phyloP scores from a whole-genome alignment of 306 rosid species.

The Prunus campanulata region DNA sequence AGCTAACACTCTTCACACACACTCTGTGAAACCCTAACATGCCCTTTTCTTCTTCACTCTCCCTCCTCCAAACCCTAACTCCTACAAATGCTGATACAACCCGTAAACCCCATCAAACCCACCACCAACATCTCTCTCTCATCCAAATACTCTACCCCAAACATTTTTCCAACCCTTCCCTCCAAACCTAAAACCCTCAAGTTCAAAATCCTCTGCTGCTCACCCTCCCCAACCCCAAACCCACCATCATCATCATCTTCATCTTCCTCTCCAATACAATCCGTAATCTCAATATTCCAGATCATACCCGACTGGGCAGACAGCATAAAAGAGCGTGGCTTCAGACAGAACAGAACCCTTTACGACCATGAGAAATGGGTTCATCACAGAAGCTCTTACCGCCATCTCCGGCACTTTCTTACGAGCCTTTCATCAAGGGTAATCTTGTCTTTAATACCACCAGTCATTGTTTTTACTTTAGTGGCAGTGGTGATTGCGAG shows the following conservation, averaged over 20 bases:
- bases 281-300: slow-evolving; percentile 39
- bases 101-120: slow-evolving; percentile 36
- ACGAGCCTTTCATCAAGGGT: slow-evolving; percentile 81
- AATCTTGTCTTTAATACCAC: slow-evolving; percentile 67
- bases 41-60: slow-evolving; percentile 15
- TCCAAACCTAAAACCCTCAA: slow-evolving; percentile 25
- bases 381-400: slow-evolving; percentile 75
- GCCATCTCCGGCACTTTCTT: slow-evolving; percentile 74
- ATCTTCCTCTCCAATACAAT: slow-evolving; percentile 15
- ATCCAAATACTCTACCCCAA: slow-evolving; percentile 45
- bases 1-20: background rate
- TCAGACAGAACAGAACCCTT: slow-evolving; percentile 49
- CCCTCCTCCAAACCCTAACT: slow-evolving; percentile 19
- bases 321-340: slow-evolving; percentile 61
- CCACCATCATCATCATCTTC: slow-evolving; percentile 4
- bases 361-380: slow-evolving; percentile 67
- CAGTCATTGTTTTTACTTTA: slow-evolving; percentile 62
- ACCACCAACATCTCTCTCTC: slow-evolving; percentile 21
- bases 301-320: slow-evolving; percentile 84
- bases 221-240: slow-evolving; percentile 13
- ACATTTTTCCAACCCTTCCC: slow-evolving; percentile 18
- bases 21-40: slow-evolving; percentile 24
- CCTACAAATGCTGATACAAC: slow-evolving; percentile 41
- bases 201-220: slow-evolving; percentile 30
- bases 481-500: slow-evolving; percentile 58